phyloP scores from a whole-genome alignment of 257 asterid species.

The Solanum virginianum region DNA sequence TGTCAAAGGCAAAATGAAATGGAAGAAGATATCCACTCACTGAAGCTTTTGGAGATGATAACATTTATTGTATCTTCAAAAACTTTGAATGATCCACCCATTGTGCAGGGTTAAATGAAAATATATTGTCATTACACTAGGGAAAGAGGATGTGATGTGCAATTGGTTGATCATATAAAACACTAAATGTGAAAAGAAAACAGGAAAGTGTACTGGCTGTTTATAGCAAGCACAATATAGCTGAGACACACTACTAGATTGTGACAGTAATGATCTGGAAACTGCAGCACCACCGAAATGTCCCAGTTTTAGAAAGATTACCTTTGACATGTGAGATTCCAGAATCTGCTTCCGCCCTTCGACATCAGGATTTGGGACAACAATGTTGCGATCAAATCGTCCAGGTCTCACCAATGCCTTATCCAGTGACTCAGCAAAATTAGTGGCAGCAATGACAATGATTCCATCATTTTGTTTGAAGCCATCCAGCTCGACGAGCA shows the following conservation, averaged over 20 bases:
- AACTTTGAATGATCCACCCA: neutral
- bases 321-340: constrained; percentile 93
- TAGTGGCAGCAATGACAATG: constrained; percentile 91
- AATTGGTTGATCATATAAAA: neutral
- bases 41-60: neutral
- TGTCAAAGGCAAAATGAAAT: neutral
- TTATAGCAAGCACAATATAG: neutral
- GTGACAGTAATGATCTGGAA: neutral
- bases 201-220: neutral
- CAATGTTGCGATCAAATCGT: constrained; percentile 83
- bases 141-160: neutral
- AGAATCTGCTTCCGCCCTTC: constrained; percentile 95
- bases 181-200: neutral
- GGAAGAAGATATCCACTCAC: neutral
- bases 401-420: constrained; percentile 96
- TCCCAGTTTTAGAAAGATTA: constrained; percentile 5
- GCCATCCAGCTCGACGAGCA: constrained; percentile 93
- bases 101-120: neutral
- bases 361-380: constrained; percentile 95
- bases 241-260: neutral
- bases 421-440: constrained; percentile 84
- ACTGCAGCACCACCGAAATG: neutral
- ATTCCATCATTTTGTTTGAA: constrained; percentile 93
- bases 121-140: neutral
- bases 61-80: neutral